These are phyloP conservation scores for Umbelopsis sp. DNA, from an alignment of 192 early-diverging fungal genomes.

Conservation along the genomic window DNA sequence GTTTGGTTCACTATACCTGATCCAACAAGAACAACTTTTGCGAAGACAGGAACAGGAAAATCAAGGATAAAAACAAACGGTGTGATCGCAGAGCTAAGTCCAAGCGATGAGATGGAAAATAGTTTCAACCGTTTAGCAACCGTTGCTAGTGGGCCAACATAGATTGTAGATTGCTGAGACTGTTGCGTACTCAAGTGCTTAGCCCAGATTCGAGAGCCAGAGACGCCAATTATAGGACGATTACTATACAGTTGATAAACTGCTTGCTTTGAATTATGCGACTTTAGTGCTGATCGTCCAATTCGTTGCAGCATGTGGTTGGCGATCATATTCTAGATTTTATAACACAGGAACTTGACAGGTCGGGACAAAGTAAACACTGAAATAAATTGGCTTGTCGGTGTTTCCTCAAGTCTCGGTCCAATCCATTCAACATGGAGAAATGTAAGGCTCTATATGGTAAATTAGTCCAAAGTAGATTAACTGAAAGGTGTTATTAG, in stretches of 20 bases:
- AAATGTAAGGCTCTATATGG: neutral
- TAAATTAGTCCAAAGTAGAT: too few species aligned
- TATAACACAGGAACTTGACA: too few species aligned
- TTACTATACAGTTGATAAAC: too few species aligned
- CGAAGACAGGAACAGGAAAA: conserved; percentile 49
- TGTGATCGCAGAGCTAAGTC: conserved; percentile 49
- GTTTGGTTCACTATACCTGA: conserved; percentile 41
- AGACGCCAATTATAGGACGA: neutral
- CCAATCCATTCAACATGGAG: neutral
- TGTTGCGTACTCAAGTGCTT: neutral
- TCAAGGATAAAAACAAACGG: conserved; percentile 58
- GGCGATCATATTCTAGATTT: too few species aligned
- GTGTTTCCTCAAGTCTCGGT: too few species aligned
- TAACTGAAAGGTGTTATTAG: neutral
- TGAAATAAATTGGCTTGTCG: too few species aligned
- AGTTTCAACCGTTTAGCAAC: conserved; percentile 57
- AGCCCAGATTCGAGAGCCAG: neutral
- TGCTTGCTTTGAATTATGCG: too few species aligned
- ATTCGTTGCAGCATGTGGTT: too few species aligned
- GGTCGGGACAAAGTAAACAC: too few species aligned
- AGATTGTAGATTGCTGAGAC: conserved; percentile 30
- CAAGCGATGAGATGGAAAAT: conserved; percentile 58
- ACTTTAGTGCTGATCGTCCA: too few species aligned
- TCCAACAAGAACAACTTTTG: conserved; percentile 49
- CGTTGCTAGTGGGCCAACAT: conserved; percentile 53